A percentile compares a stretch with the other conserved stretches of the same genome.
These are phyloP conservation scores for Coemansia sp. DNA, from an alignment of 192 early-diverging fungal species.

Conservation along the genomic window DNA sequence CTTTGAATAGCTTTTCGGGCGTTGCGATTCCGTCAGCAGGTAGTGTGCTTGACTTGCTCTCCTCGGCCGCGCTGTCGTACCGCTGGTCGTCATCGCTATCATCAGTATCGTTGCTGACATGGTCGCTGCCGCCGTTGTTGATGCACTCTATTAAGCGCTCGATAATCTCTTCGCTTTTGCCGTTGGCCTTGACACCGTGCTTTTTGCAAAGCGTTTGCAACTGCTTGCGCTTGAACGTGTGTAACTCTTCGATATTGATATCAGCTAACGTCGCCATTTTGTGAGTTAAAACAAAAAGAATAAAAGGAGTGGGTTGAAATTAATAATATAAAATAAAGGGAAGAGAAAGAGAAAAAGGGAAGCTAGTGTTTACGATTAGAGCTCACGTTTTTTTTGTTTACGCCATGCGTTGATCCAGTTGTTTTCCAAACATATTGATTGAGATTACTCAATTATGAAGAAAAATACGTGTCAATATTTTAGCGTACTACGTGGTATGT, in stretches of 20 bases:
- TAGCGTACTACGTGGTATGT: conserved; percentile 25
- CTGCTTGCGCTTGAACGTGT: conserved; percentile 42
- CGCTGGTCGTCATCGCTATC: conserved; percentile 12
- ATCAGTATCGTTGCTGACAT: not conserved
- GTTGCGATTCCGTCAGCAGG: not conserved
- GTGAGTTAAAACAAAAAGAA: not conserved
- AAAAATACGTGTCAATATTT: too few relatives aligned
- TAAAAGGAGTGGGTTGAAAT: not conserved
- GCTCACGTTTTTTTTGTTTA: conserved; percentile 12
- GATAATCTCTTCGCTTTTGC: conserved; percentile 44
- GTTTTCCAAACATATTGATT: not conserved
- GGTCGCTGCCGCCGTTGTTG: conserved; percentile 3
- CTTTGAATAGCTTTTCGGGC: conserved; percentile 26
- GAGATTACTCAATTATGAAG: not conserved
- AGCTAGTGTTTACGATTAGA: conserved; percentile 6
- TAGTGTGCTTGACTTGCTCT: not conserved
- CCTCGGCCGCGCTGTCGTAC: not conserved
- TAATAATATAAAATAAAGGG: not conserved
- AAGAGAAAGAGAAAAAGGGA: not conserved
- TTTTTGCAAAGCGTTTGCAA: conserved; percentile 52
- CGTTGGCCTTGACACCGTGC: conserved; percentile 46
- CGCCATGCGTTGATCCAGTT: not conserved
- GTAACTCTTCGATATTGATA: conserved; percentile 31
- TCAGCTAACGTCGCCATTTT: conserved; percentile 15
- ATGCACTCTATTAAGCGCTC: conserved; percentile 18